Evolutionary conservation across 768 basidiomycete species (phyloP).

Genomic region (Epithele typhae): DNA sequence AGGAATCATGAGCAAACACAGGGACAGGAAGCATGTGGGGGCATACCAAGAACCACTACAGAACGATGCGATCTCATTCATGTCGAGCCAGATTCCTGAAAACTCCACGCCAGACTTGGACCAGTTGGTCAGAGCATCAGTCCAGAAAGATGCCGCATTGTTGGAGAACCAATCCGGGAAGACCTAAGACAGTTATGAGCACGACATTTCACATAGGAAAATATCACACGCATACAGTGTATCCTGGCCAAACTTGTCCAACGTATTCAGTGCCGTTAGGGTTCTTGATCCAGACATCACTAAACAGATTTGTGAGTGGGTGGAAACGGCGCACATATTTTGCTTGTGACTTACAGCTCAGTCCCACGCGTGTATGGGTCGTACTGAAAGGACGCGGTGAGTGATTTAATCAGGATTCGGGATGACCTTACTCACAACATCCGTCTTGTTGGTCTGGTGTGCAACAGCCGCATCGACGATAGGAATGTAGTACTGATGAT

Average conservation of each 20-base stretch:
- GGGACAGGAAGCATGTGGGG: no score
- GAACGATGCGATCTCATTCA: conserved; percentile 63
- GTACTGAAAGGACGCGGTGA: conserved; percentile 38
- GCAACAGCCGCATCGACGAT: conserved; percentile 65
- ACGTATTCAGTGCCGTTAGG: conserved; percentile 68
- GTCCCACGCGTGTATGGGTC: conserved; percentile 59
- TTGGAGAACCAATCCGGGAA: conserved; percentile 60
- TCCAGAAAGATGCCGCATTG: conserved; percentile 54
- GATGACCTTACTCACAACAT: conserved; percentile 43
- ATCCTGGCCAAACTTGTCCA: conserved; percentile 79
- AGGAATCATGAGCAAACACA: not conserved
- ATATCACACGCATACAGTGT: conserved; percentile 43
- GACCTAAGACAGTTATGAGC: conserved; percentile 26
- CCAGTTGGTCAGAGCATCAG: conserved; percentile 55
- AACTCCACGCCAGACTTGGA: conserved; percentile 46
- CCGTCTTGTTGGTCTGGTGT: conserved; percentile 51
- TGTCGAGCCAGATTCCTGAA: conserved; percentile 65
- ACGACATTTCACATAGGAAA: no score
- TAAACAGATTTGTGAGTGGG: conserved; percentile 18
- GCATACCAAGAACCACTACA: conserved; percentile 54
- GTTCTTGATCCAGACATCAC: conserved; percentile 69
- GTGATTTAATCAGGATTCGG: not conserved
- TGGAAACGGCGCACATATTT: not conserved
- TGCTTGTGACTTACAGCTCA: conserved; percentile 44
- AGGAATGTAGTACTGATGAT: conserved; percentile 58